Evolutionary conservation across 2,329 filamentous ascomycete species (phyloP), one percentile per base, ranked within the genome.

Genomic region (Calonectria pseudoturangicola): DNA sequence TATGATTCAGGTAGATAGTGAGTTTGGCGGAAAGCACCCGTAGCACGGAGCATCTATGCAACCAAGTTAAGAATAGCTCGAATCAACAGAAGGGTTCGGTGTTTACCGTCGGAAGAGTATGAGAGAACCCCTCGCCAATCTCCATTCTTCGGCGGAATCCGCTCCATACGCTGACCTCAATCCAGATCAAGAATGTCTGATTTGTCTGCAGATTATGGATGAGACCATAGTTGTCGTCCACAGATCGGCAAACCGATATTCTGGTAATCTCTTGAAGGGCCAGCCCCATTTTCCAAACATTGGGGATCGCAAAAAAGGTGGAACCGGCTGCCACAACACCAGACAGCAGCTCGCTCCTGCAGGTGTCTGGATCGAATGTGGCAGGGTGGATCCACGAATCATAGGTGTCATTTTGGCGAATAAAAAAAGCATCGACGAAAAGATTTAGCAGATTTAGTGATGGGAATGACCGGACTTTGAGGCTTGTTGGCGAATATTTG

Each of bases 241-340:
- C 33, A 9, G 54, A 36, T 4, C 54, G 54, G 3, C 33, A 41
- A 13, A 58, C 54, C 12, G 54, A 39, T 25, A 58, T 58, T 27
- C 54, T n/a, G 2, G 54, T 41, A 18, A 58, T 58, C 12, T 58
- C 54, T 41, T 58, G 54, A 15, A 58, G n/a, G 4, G 54, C 54
- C 54, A 58, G 13, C 5, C 54, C 54, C 54, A 58, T 58, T 33
- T 58, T 58, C 54, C 54, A 58, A 18, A 58, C 54, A 41, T 41
- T 58, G 9, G 54, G 54, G 9, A 41, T 15, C 6, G 33, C 54
- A 33, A 58, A 58, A 16, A 27, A 58, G 12, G 33, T 15, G 9
- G 54, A 58, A n/a, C 54, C 54, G 15, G 54, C 54, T 41, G 54
- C 54, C 10, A 58, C 30, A 6, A 58, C 30, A 5, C 54, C 33